phyloP scores from a whole-genome alignment of 169 alveolate species.

The Plasmodium vivax region DNA sequence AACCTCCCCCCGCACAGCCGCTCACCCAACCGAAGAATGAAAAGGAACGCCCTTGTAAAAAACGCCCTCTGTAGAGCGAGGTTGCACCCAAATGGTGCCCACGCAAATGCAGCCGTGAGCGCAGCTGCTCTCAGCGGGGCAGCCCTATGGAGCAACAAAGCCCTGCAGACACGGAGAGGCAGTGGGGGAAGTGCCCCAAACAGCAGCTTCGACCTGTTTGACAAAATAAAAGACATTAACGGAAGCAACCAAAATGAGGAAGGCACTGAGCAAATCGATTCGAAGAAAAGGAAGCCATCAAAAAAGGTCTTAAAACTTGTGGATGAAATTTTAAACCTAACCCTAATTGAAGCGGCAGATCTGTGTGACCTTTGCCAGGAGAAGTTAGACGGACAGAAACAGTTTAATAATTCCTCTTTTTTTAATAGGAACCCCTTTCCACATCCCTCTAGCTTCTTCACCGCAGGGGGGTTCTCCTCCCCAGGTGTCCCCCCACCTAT shows the following conservation, averaged over 20 bases:
- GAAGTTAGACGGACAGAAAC: constrained; percentile 79
- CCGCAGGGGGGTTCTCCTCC: not conserved
- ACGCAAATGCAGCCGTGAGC: not conserved
- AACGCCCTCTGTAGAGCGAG: not conserved
- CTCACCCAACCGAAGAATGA: not conserved
- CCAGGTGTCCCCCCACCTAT: not conserved
- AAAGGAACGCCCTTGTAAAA: not conserved
- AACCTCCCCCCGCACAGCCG: not conserved
- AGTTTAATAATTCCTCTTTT: constrained; percentile 72
- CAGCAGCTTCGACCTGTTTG: constrained; percentile 23
- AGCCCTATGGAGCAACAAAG: not conserved
- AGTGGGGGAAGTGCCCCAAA: not conserved
- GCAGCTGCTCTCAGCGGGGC: not conserved
- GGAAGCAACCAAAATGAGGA: not conserved
- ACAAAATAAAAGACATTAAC: constrained; percentile 20
- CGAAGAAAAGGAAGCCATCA: constrained; percentile 28
- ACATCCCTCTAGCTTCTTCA: constrained; percentile 80
- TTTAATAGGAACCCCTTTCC: constrained; percentile 89
- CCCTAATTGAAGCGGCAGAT: constrained; percentile 91
- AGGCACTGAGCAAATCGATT: not conserved
- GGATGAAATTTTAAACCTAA: constrained; percentile 87
- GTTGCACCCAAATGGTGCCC: not conserved
- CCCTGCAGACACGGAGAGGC: not conserved
- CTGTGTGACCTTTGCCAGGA: constrained; percentile 90
- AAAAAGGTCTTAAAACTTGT: constrained; percentile 85